Percentiles rank a stretch among this genome's conserved stretches.
These are phyloP conservation scores for Corrigiola litoralis DNA, from an alignment of 179 eudicot species.

Conservation along the genomic window DNA sequence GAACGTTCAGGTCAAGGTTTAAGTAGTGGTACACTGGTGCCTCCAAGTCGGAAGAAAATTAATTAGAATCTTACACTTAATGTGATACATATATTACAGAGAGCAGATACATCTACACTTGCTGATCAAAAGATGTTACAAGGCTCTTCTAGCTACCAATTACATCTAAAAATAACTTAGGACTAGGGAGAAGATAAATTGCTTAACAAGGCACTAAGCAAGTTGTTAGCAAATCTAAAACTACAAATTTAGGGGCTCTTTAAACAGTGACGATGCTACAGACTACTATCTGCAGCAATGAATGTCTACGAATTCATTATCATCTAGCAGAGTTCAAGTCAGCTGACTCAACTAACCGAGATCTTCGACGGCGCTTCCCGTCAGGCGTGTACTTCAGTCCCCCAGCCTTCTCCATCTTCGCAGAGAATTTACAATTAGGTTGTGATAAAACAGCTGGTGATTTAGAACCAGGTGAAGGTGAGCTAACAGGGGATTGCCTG, in stretches of 20 bases:
- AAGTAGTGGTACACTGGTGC: background rate
- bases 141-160: slow-evolving; percentile 7
- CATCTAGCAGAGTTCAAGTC: slow-evolving; percentile 39
- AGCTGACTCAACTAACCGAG: slow-evolving; percentile 36
- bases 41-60: background rate
- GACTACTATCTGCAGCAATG: background rate
- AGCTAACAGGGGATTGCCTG: slow-evolving; percentile 26
- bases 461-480: slow-evolving; percentile 31
- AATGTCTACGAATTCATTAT: slow-evolving; percentile 3
- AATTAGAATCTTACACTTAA: background rate
- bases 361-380: slow-evolving; percentile 63
- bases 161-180: slow-evolving; percentile 11
- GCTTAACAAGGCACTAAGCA: slow-evolving; percentile 7
- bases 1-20: background rate
- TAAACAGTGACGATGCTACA: background rate
- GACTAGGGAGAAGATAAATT: background rate
- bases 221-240: slow-evolving; percentile 12
- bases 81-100: slow-evolving; percentile 24
- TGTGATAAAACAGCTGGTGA: slow-evolving; percentile 27
- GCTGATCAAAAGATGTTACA: slow-evolving; percentile 14
- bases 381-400: slow-evolving; percentile 52
- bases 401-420: slow-evolving; percentile 39
- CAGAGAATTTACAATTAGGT: slow-evolving; percentile 33
- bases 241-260: slow-evolving; percentile 12
- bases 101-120: background rate